Percentiles rank a stretch among this genome's conserved stretches.
phyloP scores from a whole-genome alignment of 2,329 filamentous ascomycete genomes.

The Stagonosporopsis chrysanthemi region DNA sequence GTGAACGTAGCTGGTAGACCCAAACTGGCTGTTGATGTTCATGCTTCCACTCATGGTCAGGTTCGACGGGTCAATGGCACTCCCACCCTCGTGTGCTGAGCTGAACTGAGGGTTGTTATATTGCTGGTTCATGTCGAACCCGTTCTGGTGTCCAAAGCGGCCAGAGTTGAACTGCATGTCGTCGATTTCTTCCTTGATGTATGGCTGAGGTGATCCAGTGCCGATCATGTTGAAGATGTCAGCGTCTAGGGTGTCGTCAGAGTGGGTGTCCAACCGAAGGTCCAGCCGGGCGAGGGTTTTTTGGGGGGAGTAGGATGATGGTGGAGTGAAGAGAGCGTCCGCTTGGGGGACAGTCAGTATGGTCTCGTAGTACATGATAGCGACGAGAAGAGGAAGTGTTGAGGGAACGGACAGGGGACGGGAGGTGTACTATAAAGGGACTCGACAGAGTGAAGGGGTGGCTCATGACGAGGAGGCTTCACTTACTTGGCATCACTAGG shows the following conservation, averaged over 20 bases:
- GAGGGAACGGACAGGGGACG: conserved; percentile 13
- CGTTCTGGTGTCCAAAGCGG: conserved; percentile 58
- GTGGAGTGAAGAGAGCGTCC: conserved; percentile 52
- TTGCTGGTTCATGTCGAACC: conserved; percentile 62
- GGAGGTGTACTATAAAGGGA: conserved; percentile 37
- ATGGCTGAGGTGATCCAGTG: conserved; percentile 64
- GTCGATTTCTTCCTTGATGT: conserved; percentile 73
- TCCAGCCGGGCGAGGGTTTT: conserved; percentile 49
- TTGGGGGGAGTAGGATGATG: conserved; percentile 51
- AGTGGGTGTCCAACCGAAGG: conserved; percentile 47
- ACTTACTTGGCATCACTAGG: conserved; percentile 53
- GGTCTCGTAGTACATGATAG: conserved; percentile 45
- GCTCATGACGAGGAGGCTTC: conserved; percentile 44
- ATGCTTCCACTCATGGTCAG: conserved; percentile 73
- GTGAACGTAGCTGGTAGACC: conserved; percentile 74
- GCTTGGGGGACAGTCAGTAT: conserved; percentile 52
- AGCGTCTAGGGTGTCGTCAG: conserved; percentile 53
- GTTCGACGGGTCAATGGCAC: conserved; percentile 80
- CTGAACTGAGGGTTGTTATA: conserved; percentile 58
- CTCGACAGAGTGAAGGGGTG: conserved; percentile 25
- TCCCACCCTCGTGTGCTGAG: conserved; percentile 46
- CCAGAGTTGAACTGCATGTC: conserved; percentile 64
- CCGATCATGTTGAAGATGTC: conserved; percentile 62
- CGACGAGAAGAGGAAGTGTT: conserved; percentile 16
- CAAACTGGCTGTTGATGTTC: conserved; percentile 63